Evolutionary conservation across 345 rosid genomes (phyloP), one percentile per base, ranked within the genome.

Genomic region (Sonneratia alba): DNA sequence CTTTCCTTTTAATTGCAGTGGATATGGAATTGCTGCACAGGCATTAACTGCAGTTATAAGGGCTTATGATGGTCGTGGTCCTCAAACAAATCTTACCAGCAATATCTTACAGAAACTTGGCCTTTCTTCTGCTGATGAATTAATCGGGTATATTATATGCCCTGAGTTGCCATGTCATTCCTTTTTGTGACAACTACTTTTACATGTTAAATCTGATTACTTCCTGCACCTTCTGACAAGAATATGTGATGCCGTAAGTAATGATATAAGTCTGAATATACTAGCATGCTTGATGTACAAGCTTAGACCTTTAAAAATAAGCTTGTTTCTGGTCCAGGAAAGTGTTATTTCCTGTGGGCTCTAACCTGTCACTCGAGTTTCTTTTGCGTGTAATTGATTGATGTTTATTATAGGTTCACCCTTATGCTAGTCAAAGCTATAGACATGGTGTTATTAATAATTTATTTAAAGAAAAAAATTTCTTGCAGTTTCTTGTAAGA

Each of bases 31-130:
- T 75, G 86, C 99, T 79, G 97, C 98, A 62, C 97, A 84, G 78
- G 98, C 98, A 73, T 83, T 92, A 67, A 90, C 96, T 40, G 98
- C 98, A 36, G 83, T 92, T 69, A 75, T 95, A 56, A 88, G 86
- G 87, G 99, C 96, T 63, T 84, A 90, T 77, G 99, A 95, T 79
- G 97, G 99, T 49, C 97, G 99, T 71, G 98, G 99, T 64, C 89
- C 91, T 56, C 71, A 74, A 57, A 95, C 99, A 9, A 80, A 69
- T 83, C 96, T 95, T 65, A 82, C 94, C 53, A 71, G 72, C 78
- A 77, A 79, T 70, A 92, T 95, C 67, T 76, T 95, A 71, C 77
- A 83, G 73, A 72, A 81, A 24, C 94, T 95, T 66, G 85, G 81
- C 63, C 96, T 95, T 71, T 85, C 87, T 77, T 90, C 94, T 59